Evolutionary conservation across 441 rosid species (phyloP), one percentile per base, ranked within the genome.

Genomic region (Gossypium schwendimanii): DNA sequence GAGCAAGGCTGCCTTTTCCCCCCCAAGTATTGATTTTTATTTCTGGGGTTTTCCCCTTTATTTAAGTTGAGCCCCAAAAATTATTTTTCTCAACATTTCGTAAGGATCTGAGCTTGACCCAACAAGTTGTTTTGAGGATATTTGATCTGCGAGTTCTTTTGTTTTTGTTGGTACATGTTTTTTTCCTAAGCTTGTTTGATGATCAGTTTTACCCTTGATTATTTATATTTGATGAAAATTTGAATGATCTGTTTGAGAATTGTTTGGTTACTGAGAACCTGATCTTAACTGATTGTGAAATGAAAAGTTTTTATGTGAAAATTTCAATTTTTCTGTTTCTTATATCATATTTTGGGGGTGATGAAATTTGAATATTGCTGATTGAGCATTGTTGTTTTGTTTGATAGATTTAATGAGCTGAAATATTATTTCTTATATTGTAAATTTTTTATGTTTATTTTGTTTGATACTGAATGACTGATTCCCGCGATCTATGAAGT

Each of bases 111-210:
- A 68, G 61, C 39, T 49, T 60, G 68, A 59, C 52, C 52, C 50
- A 45, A 58, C 73, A 44, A 77, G 64, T 70, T 74, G 36, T 61
- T 65, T 20, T n/a, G 44, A 49, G 59, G 70, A 79, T 75, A 79
- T 74, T 83, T 86, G 78, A 81, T 85, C 84, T 73, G 83, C 70
- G 78, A 76, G 84, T 81, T 44, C 2, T 39, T 28, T 78, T 18
- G 5, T 60, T 54, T 47, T 18, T 62, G 44, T 41, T 41, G 1
- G 33, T 41, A 10, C 47, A 10, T 50, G 21, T 52, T 44, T 47
- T 44, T 41, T 41, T 57, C 31, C 44, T 39, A 7, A 72, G 72
- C 12, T 72, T 73, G 57, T 21, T 72, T 39, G 74, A 74, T 78
- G 80, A 79, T 82, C 82, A 74, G 65, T 75, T 73, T 18, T 45